These are phyloP conservation scores for Sordariomycetes sp. DNA, from an alignment of 2,329 filamentous ascomycete genomes.

Conservation along the genomic window DNA sequence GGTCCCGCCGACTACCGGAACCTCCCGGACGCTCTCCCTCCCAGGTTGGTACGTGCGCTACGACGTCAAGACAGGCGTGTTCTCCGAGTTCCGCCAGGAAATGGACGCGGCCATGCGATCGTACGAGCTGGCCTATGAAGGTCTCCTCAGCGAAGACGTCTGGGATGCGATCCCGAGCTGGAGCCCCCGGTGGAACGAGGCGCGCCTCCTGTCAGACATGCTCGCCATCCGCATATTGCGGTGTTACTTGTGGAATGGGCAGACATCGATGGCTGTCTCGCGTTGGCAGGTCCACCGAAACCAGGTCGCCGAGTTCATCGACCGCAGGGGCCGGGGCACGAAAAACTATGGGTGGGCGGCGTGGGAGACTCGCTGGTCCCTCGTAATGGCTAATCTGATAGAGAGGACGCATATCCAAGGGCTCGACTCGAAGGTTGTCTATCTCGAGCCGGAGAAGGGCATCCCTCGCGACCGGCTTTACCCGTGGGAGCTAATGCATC, in stretches of 20 bases:
- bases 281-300: slow-evolving; percentile 71
- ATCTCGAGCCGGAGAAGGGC: slow-evolving; percentile 46
- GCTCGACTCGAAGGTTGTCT: slow-evolving; percentile 33
- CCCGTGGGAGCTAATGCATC: slow-evolving; percentile 55
- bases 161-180: slow-evolving; percentile 84
- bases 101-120: slow-evolving; percentile 79
- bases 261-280: slow-evolving; percentile 69
- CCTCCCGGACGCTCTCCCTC: slow-evolving; percentile 73
- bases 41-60: slow-evolving; percentile 91
- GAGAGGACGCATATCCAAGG: slow-evolving; percentile 41
- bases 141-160: slow-evolving; percentile 69
- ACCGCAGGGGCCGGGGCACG: slow-evolving; percentile 74
- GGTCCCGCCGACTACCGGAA: slow-evolving; percentile 70
- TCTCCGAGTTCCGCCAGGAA: slow-evolving; percentile 89
- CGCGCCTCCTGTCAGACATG: slow-evolving; percentile 74
- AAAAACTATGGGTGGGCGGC: slow-evolving; percentile 89
- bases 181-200: slow-evolving; percentile 86
- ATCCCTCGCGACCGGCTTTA: slow-evolving; percentile 46
- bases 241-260: slow-evolving; percentile 69
- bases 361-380: slow-evolving; percentile 72
- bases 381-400: slow-evolving; percentile 50
- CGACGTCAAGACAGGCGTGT: slow-evolving; percentile 84
- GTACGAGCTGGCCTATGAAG: slow-evolving; percentile 80
- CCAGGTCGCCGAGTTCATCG: slow-evolving; percentile 65
- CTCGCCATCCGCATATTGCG: slow-evolving; percentile 73